A percentile compares a stretch with the other conserved stretches of the same genome.
Evolutionary conservation across 176 grass and related monocot genomes (phyloP).

Genomic region (Dactylis glomerata): DNA sequence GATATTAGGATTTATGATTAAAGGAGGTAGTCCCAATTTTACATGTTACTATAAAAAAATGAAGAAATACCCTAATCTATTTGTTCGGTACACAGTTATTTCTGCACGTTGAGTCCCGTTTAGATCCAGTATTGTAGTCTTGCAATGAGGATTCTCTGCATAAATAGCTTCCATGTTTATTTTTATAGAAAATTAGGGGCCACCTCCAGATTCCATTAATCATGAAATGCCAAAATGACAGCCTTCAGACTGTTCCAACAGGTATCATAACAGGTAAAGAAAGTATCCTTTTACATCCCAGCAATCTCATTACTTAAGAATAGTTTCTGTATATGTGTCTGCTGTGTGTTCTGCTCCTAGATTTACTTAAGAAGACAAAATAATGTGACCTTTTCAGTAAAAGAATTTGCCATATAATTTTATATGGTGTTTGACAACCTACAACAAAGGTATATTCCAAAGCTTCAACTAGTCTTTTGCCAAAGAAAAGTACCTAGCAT

Average conservation of each 20-base stretch:
- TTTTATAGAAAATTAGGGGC: too few species aligned
- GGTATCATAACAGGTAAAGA: too few species aligned
- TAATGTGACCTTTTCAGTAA: neutral
- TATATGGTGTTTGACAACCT: neutral
- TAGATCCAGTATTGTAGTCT: neutral
- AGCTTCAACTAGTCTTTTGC: neutral
- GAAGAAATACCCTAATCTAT: neutral
- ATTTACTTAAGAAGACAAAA: neutral
- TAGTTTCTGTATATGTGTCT: neutral
- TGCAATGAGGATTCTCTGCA: neutral
- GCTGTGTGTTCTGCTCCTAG: neutral
- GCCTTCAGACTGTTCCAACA: too few species aligned
- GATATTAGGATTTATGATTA: neutral
- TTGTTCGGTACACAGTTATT: neutral
- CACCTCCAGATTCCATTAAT: too few species aligned
- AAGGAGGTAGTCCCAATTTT: neutral
- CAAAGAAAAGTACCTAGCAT: neutral
- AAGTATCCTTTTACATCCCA: too few species aligned
- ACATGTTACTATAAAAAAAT: neutral
- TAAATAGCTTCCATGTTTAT: neutral
- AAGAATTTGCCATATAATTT: neutral
- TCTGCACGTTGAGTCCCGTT: neutral
- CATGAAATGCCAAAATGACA: too few species aligned
- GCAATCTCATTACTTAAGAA: neutral
- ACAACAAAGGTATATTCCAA: neutral